A percentile compares a stretch with the other conserved stretches of the same genome.
These are phyloP conservation scores for Ustilago cynodontis DNA, from an alignment of 1,284 basidiomycete species.

Conservation along the genomic window DNA sequence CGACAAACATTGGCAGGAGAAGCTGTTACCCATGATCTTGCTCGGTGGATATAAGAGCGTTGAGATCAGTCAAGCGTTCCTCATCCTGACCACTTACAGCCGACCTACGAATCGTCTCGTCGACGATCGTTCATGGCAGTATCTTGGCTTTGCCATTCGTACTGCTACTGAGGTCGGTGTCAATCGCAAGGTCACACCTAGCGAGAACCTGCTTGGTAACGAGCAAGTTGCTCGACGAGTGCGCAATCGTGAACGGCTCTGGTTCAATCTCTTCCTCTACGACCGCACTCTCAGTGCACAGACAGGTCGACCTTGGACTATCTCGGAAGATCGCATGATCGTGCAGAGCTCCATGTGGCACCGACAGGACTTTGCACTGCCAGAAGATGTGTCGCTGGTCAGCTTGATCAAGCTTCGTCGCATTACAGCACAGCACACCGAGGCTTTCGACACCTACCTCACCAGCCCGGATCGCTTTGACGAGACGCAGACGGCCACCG, in stretches of 20 bases:
- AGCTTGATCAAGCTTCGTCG: slow-evolving; percentile 59
- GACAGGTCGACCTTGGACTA: slow-evolving; percentile 61
- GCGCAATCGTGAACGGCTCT: slow-evolving; percentile 58
- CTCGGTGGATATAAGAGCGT: slow-evolving; percentile 63
- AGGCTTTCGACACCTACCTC: slow-evolving; percentile 53
- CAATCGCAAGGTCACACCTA: slow-evolving; percentile 56
- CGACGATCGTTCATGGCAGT: slow-evolving; percentile 65
- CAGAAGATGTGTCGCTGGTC: slow-evolving; percentile 58
- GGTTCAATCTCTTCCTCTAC: slow-evolving; percentile 61
- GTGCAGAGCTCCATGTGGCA: slow-evolving; percentile 60
- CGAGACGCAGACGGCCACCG: slow-evolving; percentile 45
- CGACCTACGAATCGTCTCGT: slow-evolving; percentile 58
- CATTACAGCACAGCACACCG: slow-evolving; percentile 51
- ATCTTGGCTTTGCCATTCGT: slow-evolving; percentile 61
- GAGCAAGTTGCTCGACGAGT: slow-evolving; percentile 60
- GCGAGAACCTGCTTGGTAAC: slow-evolving; percentile 46
- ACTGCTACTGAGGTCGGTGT: slow-evolving; percentile 64
- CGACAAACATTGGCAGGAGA: slow-evolving; percentile 57
- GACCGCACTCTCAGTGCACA: slow-evolving; percentile 61
- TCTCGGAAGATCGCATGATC: slow-evolving; percentile 55
- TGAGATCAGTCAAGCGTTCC: slow-evolving; percentile 62
- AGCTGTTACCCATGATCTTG: slow-evolving; percentile 58
- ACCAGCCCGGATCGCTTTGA: slow-evolving; percentile 47
- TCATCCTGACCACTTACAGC: slow-evolving; percentile 59
- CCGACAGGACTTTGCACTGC: slow-evolving; percentile 60